Conservation (phyloP, 2,329 filamentous ascomycete genomes). For the Xylaria polymorpha region DNA sequence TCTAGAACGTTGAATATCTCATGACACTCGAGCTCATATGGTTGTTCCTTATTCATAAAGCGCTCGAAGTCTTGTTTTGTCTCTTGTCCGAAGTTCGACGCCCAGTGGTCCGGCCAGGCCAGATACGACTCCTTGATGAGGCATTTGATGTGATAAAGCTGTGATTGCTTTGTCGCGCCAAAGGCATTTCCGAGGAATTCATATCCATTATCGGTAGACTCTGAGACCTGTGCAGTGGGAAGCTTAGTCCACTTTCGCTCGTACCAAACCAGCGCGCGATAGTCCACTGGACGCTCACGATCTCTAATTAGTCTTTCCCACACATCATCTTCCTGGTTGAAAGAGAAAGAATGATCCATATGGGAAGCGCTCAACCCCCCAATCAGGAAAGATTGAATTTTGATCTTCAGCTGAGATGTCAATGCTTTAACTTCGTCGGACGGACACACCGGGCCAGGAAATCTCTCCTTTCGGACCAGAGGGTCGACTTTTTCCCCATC, state of each 20-base stretch:
- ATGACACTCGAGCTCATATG: conserved; percentile 39
- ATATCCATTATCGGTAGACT: conserved; percentile 12
- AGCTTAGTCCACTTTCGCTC: conserved; percentile 42
- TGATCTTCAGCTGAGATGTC: conserved; percentile 31
- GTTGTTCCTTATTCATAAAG: conserved; percentile 32
- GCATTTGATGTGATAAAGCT: conserved; percentile 46
- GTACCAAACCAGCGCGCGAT: conserved; percentile 37
- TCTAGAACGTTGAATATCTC: conserved; percentile 48
- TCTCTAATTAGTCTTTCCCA: conserved; percentile 44
- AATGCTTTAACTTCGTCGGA: conserved; percentile 37
- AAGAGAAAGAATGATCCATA: conserved; percentile 45
- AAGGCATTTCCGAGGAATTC: conserved; percentile 47
- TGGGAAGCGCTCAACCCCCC: conserved; percentile 35
- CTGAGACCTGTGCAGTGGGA: background rate
- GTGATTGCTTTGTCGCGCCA: conserved; percentile 46
- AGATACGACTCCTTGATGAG: conserved; percentile 46
- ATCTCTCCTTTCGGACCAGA: conserved; percentile 15
- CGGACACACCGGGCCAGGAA: conserved; percentile 36
- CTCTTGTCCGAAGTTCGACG: conserved; percentile 34
- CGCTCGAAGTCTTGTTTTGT: conserved; percentile 34
- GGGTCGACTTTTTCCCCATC: conserved; percentile 34
- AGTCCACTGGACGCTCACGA: conserved; percentile 32
- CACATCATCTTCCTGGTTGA: conserved; percentile 42
- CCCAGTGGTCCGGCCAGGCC: conserved; percentile 46
- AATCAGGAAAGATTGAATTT: conserved; percentile 40